phyloP scores from a whole-genome alignment of 2,329 filamentous ascomycete species.

The Clarireedia sp. region DNA sequence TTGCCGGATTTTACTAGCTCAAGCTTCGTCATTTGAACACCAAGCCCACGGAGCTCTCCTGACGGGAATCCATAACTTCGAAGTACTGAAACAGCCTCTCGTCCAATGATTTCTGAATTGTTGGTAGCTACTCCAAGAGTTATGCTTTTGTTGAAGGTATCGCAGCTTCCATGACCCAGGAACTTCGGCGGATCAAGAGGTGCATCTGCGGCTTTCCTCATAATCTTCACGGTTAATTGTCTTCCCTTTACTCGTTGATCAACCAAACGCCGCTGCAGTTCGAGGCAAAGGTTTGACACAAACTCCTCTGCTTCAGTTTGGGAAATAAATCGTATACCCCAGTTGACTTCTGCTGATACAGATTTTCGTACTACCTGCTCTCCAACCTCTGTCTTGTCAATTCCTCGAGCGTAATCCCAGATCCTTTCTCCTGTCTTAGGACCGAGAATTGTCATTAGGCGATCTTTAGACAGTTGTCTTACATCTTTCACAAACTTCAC shows the following conservation, averaged over 20 bases:
- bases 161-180: slow-evolving; percentile 89
- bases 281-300: slow-evolving; percentile 72
- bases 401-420: slow-evolving; percentile 82
- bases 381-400: slow-evolving; percentile 79
- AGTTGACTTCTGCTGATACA: slow-evolving; percentile 94
- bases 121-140: slow-evolving; percentile 80
- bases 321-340: slow-evolving; percentile 91
- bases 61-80: slow-evolving; percentile 77
- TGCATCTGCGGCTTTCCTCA: slow-evolving; percentile 78
- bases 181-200: slow-evolving; percentile 89
- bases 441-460: slow-evolving; percentile 63
- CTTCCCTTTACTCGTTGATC: slow-evolving; percentile 81
- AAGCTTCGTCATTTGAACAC: slow-evolving; percentile 88
- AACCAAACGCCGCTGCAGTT: slow-evolving; percentile 71
- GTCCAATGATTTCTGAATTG: slow-evolving; percentile 59
- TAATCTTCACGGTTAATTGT: slow-evolving; percentile 89
- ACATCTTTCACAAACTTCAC: slow-evolving; percentile 79
- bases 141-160: slow-evolving; percentile 84
- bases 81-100: slow-evolving; percentile 78
- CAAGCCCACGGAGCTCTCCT: slow-evolving; percentile 86
- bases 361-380: slow-evolving; percentile 83
- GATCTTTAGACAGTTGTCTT: slow-evolving; percentile 67
- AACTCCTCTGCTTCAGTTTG: slow-evolving; percentile 94
- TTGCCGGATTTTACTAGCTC: slow-evolving; percentile 59
- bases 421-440: slow-evolving; percentile 90